phyloP scores from a whole-genome alignment of 2,329 filamentous ascomycete genomes.

The Taxawa tesnikishii region DNA sequence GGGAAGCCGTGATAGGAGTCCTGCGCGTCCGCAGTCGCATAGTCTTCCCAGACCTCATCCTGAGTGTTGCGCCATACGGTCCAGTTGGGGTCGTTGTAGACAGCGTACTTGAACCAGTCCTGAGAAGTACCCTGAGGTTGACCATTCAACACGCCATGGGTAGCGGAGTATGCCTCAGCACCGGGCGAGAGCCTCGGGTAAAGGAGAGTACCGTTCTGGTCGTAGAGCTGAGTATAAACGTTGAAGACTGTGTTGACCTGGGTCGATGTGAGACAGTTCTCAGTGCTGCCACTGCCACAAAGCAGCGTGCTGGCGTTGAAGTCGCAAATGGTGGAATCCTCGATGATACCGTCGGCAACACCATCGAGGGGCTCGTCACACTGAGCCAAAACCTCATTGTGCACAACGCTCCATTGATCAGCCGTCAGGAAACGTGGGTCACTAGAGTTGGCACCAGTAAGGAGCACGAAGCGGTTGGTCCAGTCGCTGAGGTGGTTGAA shows the following conservation, averaged over 20 bases:
- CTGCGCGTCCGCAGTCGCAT: conserved; percentile 21
- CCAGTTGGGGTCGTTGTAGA: conserved; percentile 34
- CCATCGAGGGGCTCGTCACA: conserved; percentile 39
- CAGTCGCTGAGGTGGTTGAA: conserved; percentile 31
- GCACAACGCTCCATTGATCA: conserved; percentile 28
- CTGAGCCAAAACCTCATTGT: conserved; percentile 32
- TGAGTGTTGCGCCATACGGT: conserved; percentile 24
- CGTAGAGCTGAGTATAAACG: conserved; percentile 29
- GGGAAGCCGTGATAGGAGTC: conserved; percentile 23
- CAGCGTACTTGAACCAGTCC: conserved; percentile 38
- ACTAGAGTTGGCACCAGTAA: conserved; percentile 25
- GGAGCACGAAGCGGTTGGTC: conserved; percentile 29
- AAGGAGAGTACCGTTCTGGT: conserved; percentile 31
- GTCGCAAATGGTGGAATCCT: conserved; percentile 32
- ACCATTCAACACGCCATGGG: conserved; percentile 26
- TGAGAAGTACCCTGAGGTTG: conserved; percentile 31
- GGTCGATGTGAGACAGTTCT: conserved; percentile 28
- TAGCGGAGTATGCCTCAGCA: conserved; percentile 26
- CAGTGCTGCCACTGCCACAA: conserved; percentile 22
- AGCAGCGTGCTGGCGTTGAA: conserved; percentile 26
- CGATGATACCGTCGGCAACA: conserved; percentile 34
- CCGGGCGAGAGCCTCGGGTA: conserved; percentile 41
- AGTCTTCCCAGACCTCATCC: no score
- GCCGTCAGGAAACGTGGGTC: conserved; percentile 28
- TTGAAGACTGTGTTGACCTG: conserved; percentile 32